These are phyloP conservation scores for Bipolaris gigantea DNA, from an alignment of 2,329 filamentous ascomycete species.

Conservation along the genomic window DNA sequence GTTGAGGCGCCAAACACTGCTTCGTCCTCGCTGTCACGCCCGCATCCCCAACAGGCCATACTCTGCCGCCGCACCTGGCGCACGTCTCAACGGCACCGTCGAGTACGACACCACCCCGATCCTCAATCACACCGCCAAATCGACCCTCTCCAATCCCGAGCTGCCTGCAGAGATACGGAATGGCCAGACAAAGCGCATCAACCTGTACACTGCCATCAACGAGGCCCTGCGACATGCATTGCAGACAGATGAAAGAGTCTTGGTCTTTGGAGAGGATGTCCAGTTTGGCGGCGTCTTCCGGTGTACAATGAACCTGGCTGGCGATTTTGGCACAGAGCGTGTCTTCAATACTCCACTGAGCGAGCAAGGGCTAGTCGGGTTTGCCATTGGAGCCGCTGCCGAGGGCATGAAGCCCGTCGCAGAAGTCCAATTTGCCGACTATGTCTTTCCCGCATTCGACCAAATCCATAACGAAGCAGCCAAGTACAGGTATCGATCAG, in stretches of 20 bases:
- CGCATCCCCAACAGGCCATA: slow-evolving; percentile 43
- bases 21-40: slow-evolving; percentile 28
- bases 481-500: slow-evolving; percentile 79
- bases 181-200: slow-evolving; percentile 79
- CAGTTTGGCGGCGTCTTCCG: slow-evolving; percentile 96
- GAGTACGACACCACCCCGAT: slow-evolving; percentile 84
- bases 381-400: slow-evolving; percentile 85
- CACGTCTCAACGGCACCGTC: slow-evolving; percentile 77
- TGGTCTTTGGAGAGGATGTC: slow-evolving; percentile 95
- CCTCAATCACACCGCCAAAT: slow-evolving; percentile 76
- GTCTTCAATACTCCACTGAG: slow-evolving; percentile 96
- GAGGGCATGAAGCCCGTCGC: slow-evolving; percentile 92
- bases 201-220: slow-evolving; percentile 93
- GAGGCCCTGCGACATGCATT: slow-evolving; percentile 82
- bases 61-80: slow-evolving; percentile 53
- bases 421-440: slow-evolving; percentile 95
- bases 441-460: slow-evolving; percentile 90
- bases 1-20: slow-evolving; percentile 31
- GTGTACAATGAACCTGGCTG: slow-evolving; percentile 86
- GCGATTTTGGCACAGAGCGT: slow-evolving; percentile 81
- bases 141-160: slow-evolving; percentile 71
- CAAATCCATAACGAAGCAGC: slow-evolving; percentile 93
- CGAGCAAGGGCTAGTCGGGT: slow-evolving; percentile 93
- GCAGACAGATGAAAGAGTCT: slow-evolving; percentile 77
- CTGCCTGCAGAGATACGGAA: slow-evolving; percentile 67